These are phyloP conservation scores for Lathyrus tuberosus DNA, from an alignment of 306 rosid species.

Conservation along the genomic window DNA sequence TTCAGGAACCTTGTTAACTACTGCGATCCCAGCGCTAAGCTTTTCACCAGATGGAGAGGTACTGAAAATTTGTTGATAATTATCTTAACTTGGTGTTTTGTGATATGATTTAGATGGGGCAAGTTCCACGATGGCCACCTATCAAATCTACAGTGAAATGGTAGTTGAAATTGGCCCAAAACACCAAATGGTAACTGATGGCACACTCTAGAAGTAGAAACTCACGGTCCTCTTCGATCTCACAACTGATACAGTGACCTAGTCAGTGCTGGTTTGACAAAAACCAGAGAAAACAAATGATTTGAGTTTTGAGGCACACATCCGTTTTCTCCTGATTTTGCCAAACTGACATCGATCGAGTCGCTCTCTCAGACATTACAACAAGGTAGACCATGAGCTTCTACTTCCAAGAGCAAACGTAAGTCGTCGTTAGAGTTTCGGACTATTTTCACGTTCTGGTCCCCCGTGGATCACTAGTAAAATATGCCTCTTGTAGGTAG, in stretches of 20 bases:
- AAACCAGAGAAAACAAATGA: conserved; percentile 4
- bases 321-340: neutral
- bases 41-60: conserved; percentile 99
- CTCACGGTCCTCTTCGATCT: neutral
- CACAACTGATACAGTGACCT: neutral
- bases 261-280: neutral
- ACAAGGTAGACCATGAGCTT: neutral
- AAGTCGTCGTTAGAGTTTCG: neutral
- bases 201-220: neutral
- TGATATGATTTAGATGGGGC: conserved; percentile 26
- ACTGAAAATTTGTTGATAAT: conserved; percentile 31
- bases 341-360: neutral
- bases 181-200: neutral
- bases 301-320: neutral
- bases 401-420: neutral
- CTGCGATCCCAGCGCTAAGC: conserved; percentile 88
- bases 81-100: conserved; percentile 34
- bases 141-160: neutral
- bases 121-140: neutral
- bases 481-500: too few relatives aligned
- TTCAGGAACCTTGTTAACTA: conserved; percentile 57
- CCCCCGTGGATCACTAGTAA: too few relatives aligned
- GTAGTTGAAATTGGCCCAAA: neutral
- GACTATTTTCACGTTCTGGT: neutral
- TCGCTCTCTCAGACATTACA: neutral